phyloP scores from a whole-genome alignment of 2,329 filamentous ascomycete species.

The Cladorrhinum sp. region DNA sequence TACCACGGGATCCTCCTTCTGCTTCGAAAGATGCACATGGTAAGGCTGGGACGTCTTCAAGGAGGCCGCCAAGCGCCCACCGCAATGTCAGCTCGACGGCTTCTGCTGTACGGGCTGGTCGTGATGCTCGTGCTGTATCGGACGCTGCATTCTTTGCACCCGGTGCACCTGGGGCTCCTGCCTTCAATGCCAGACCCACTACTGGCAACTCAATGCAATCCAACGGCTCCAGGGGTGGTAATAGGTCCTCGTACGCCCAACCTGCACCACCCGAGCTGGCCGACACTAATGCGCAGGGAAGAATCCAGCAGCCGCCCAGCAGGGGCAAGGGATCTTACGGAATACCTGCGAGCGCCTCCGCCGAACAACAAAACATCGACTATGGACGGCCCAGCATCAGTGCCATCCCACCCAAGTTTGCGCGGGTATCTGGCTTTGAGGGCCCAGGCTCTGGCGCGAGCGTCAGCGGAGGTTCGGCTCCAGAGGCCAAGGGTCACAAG shows the following conservation, averaged over 20 bases:
- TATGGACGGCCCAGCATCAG: slow-evolving; percentile 60
- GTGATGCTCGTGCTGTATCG: slow-evolving; percentile 52
- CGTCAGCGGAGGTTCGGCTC: slow-evolving; percentile 14
- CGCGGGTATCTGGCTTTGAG: slow-evolving; percentile 57
- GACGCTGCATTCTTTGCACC: slow-evolving; percentile 54
- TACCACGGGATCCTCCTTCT: slow-evolving; percentile 58
- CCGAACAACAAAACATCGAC: slow-evolving; percentile 49
- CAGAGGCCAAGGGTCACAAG: slow-evolving; percentile 57
- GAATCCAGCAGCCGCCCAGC: slow-evolving; percentile 76
- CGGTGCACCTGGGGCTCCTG: slow-evolving; percentile 45
- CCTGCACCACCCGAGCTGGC: slow-evolving; percentile 84
- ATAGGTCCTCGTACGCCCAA: slow-evolving; percentile 77
- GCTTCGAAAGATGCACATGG: slow-evolving; percentile 43
- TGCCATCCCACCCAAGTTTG: slow-evolving; percentile 54
- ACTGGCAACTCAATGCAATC: slow-evolving; percentile 81
- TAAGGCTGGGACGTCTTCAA: slow-evolving; percentile 35
- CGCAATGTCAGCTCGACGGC: slow-evolving; percentile 43
- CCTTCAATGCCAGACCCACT: slow-evolving; percentile 59
- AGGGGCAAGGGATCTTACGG: slow-evolving; percentile 59
- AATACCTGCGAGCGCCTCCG: slow-evolving; percentile 62
- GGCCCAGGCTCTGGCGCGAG: slow-evolving; percentile 41
- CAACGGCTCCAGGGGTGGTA: slow-evolving; percentile 58
- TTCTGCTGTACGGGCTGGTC: slow-evolving; percentile 41
- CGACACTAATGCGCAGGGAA: slow-evolving; percentile 83
- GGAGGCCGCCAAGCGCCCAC: slow-evolving; percentile 49